Evolutionary conservation across 495 filamentous ascomycete species (phyloP).

Genomic region (Xylaria curta): DNA sequence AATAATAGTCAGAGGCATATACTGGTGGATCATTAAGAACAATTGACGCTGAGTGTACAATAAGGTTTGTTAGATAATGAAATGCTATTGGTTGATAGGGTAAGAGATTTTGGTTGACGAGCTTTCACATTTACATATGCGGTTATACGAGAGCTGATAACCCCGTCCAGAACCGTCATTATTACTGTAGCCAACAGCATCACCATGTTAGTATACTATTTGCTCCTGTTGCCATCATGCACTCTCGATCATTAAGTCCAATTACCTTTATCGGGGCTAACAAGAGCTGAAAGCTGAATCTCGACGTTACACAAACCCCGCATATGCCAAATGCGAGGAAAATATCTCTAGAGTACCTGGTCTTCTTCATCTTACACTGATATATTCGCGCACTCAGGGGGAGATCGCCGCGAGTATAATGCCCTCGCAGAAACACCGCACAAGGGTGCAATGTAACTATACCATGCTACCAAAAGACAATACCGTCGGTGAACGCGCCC

Average conservation of each 20-base stretch:
- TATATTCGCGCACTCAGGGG: neutral
- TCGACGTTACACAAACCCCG: constrained; percentile 2
- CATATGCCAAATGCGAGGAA: neutral
- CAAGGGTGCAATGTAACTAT: constrained; percentile 8
- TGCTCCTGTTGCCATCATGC: neutral
- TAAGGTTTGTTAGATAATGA: neutral
- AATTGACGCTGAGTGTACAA: neutral
- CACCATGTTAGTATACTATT: neutral
- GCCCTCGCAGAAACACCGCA: neutral
- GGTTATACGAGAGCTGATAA: neutral
- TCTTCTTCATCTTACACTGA: neutral
- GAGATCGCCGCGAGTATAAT: neutral
- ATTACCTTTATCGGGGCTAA: neutral
- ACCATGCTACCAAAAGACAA: constrained; percentile 27
- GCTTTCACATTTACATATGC: neutral
- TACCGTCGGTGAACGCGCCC: neutral
- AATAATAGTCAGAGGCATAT: neutral
- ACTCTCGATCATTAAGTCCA: neutral
- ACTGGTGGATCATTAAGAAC: neutral
- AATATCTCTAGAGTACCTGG: neutral
- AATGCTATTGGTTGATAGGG: neutral
- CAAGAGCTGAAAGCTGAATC: neutral
- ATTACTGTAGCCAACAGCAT: neutral
- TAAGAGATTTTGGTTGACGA: neutral
- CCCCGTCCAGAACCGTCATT: neutral